These are phyloP conservation scores for Cryptosporidium meleagridis DNA, from an alignment of 169 alveolate species.

Conservation along the genomic window DNA sequence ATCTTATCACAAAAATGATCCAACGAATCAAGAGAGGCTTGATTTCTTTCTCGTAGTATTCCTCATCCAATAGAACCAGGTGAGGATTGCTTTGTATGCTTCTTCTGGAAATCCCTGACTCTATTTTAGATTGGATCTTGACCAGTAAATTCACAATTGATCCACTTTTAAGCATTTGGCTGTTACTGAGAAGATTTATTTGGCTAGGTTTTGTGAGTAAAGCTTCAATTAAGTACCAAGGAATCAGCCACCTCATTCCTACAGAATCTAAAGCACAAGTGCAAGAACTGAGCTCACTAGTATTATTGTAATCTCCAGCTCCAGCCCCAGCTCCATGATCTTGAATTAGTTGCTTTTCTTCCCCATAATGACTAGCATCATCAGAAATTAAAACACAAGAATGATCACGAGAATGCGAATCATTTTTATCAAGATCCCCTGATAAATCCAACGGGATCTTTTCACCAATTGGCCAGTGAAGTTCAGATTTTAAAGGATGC, in stretches of 20 bases:
- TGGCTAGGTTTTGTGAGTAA: conserved; percentile 59
- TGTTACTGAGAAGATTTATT: neutral
- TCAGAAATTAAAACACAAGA: neutral
- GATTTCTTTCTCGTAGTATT: conserved; percentile 79
- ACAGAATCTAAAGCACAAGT: neutral
- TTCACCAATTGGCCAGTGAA: conserved; percentile 93
- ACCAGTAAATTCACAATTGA: neutral
- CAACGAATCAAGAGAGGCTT: conserved; percentile 81
- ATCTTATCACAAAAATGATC: conserved; percentile 76
- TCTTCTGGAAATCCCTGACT: conserved; percentile 77
- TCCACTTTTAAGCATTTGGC: conserved; percentile 33
- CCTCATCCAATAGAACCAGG: conserved; percentile 81
- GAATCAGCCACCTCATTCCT: conserved; percentile 86
- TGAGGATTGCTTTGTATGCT: conserved; percentile 85
- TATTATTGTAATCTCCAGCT: neutral
- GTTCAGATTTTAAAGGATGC: conserved; percentile 92
- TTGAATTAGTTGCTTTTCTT: neutral
- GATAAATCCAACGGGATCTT: conserved; percentile 78
- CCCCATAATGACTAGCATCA: too few species aligned
- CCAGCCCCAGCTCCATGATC: neutral
- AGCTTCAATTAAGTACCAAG: conserved; percentile 88
- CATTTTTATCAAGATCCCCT: too few species aligned
- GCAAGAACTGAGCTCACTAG: neutral
- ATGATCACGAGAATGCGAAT: neutral
- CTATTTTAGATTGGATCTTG: conserved; percentile 23